Base-by-base conservation (phyloP, 495 filamentous ascomycete genomes). In the Achaetomiella virescens region DNA sequence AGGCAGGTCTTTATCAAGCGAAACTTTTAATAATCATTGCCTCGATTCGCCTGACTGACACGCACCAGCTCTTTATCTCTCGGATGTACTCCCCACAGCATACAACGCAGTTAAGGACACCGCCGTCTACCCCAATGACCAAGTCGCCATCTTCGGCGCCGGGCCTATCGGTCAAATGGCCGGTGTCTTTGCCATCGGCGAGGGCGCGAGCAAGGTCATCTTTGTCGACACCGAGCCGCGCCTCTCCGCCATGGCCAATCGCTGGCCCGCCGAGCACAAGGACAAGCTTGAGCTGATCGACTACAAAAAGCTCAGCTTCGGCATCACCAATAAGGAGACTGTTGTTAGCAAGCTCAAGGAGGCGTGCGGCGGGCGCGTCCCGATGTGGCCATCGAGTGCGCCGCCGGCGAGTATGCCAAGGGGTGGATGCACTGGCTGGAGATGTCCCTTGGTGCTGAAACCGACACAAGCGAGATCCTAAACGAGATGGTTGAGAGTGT, bases 401-500 rank as follows among this genome's bases (percentile, higher is more conserved):
- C 84, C 0, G 88, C 89, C 0, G 88, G 88, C 36, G 87, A 92
- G 68, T 95, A 92, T 46, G 80, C 90, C 15, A 93, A 95, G 72
- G 82, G 88, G 17, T 90, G 85, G 83, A 74, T 79, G 41, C 86
- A 92, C 69, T 88, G 85, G 72, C 77, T 93, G 29, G 87, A 95
- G 73, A 78, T 84, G 65, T 59, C 80, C 51, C 48, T 91, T 0
- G 88, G 88, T 0, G 66, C 86, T 44, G 91, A 96, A 69, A 96
- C 89, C 3, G 91, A 95, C 67, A 89, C 87, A 4, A 86, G 83
- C 42, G 91, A 96, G 72, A 84, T 93, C 44, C 40, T 95, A 54
- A 96, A 96, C 63, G 89, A 96, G 73, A 89, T 90, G 83, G 81
- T 96, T 38, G 84, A 83, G 37, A 78, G 84, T 12, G 87, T 91